Evolutionary conservation across 805 yeast genomes (phyloP), one percentile per base, ranked within the genome.

Genomic region (Spencermartinsiella europaea): DNA sequence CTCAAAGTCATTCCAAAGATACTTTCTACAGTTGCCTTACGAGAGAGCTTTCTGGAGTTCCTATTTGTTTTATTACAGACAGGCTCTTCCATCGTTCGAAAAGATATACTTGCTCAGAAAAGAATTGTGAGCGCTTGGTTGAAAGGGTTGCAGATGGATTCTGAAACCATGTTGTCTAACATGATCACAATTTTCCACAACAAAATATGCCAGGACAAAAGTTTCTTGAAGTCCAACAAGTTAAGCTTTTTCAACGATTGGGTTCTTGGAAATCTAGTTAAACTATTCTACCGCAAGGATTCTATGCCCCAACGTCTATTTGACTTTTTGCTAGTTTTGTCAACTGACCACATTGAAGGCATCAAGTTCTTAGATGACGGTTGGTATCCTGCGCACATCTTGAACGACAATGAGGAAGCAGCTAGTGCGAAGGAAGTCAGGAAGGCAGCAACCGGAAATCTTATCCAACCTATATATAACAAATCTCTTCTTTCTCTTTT

Each of bases 161-260:
- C 79, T 7, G 59, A 64, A 4, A 69, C 67, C 0, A 44, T 73
- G 2, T 59, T 81, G 10, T 46, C 47, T 0, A 44, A 59, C 19
- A 67, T 82, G 0, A 46, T 86, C 2, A 60, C 63, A 0, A 71
- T 79, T 21, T 66, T 87, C 47, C 76, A 72, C 15, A 59, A 65
- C 1, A 66, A 69, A 19, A 73, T 90, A 2, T 58, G 87, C 31
- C 61, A 67, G 21, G 97, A 90, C 53, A 57, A 68, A 2, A 65
- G 74, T 10, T 83, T 80, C 60, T 78, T 78, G 54, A 82, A 80
- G 57, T 69, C 81, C 49, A 76, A 88, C 0, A 90, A 89, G 61
- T 76, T 87, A 50, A 78, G 79, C 49, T 74, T 89, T 14, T 75
- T 91, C 57, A 87, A 86, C 55, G 97, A 90, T 59, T 77, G 84